A percentile compares a stretch with the other conserved stretches of the same genome.
phyloP scores from a whole-genome alignment of 2,329 filamentous ascomycete genomes.

The Anthostomella pinea region DNA sequence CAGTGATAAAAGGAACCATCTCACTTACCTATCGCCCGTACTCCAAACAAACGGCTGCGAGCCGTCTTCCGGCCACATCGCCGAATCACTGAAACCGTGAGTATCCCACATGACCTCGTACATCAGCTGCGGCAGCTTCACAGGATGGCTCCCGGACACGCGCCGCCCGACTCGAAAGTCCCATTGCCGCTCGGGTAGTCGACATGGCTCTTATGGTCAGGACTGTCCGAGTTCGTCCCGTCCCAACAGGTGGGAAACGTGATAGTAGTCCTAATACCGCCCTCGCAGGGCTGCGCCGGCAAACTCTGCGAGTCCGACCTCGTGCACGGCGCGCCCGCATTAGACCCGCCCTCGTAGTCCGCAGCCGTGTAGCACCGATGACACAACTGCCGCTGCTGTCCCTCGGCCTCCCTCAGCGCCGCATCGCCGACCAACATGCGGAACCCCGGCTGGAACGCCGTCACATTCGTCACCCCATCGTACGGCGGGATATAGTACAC shows the following conservation, averaged over 20 bases:
- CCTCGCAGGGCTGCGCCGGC: slow-evolving; percentile 47
- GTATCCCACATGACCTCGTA: slow-evolving; percentile 56
- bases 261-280: slow-evolving; percentile 48
- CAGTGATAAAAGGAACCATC: neutral
- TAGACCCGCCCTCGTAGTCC: slow-evolving; percentile 19
- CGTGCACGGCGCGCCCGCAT: slow-evolving; percentile 29
- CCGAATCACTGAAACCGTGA: slow-evolving; percentile 24
- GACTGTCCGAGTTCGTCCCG: slow-evolving; percentile 44
- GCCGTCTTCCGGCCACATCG: slow-evolving; percentile 29
- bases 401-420: slow-evolving; percentile 19
- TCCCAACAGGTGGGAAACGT: slow-evolving; percentile 57
- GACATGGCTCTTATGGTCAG: slow-evolving; percentile 49
- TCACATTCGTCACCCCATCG: slow-evolving; percentile 36
- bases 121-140: slow-evolving; percentile 57
- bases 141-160: slow-evolving; percentile 49
- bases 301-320: slow-evolving; percentile 43
- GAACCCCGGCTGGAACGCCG: slow-evolving; percentile 43
- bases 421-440: slow-evolving; percentile 45
- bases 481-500: slow-evolving; percentile 31
- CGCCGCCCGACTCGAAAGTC: slow-evolving; percentile 34
- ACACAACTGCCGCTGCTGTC: slow-evolving; percentile 35
- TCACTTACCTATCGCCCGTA: slow-evolving; percentile 25
- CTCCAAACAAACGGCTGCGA: slow-evolving; percentile 29
- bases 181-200: slow-evolving; percentile 42
- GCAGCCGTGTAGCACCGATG: slow-evolving; percentile 30